Base-by-base conservation (phyloP, 306 rosid genomes). In the Arachis stenosperma region DNA sequence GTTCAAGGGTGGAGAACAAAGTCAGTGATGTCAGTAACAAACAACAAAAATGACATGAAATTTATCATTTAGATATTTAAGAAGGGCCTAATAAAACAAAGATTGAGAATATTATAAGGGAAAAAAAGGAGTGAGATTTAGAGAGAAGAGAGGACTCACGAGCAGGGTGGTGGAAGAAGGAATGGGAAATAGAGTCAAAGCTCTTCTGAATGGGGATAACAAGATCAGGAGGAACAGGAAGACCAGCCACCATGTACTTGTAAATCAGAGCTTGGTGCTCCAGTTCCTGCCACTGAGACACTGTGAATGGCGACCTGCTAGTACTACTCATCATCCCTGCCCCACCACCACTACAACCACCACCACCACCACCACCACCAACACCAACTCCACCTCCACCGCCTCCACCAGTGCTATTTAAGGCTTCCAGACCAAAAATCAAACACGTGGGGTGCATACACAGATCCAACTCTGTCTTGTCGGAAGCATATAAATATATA, bases 201-300 rank as follows among this genome's bases (percentile, higher is more conserved):
- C 89, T 87, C 57, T 62, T 84, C 81, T 84, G 91, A 69, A 87
- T 87, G 62, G 89, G 91, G 44, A 81, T 83, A 5, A 87, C 84
- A 59, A 87, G 91, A 65, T 87, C 86, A 72, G 91, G 84, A 44
- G 91, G 91, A 22, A 87, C 91, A 69, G 89, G 89, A 51, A 84
- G 71, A 67, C 89, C 89, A 7, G 89, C 89, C 82, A 81, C 70
- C 82, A 87, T 72, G 63, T 84, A 87, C 81, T 84, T 87, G 79
- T 82, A 87, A 78, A 87, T 87, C 74, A 84, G 66, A 70, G 87
- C 87, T 52, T 87, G 89, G 71, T 84, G 89, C 65, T 87, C 91
- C 74, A 87, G 84, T 78, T 87, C 89, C 81, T 84, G 89, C 89
- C 89, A 87, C 83, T 87, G 91, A 12, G 87, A 75, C 77, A 78